Conservation (phyloP, 192 early-diverging fungal genomes). For the Backusella liffmaniae region DNA sequence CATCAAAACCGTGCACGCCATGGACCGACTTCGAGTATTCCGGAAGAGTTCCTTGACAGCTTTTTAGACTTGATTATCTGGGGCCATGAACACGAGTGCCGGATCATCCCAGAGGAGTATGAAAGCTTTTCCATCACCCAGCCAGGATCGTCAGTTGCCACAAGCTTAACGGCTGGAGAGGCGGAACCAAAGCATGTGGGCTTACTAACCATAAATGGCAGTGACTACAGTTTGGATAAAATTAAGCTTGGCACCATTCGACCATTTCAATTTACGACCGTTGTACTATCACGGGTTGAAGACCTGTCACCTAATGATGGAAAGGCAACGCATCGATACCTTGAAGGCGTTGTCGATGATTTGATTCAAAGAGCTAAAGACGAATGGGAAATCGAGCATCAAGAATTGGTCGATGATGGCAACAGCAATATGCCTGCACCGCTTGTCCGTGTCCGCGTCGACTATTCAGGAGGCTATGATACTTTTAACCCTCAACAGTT, state of each 20-base stretch:
- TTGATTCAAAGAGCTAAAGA: conserved; percentile 67
- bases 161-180: conserved; percentile 84
- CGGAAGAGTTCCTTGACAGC: conserved; percentile 77
- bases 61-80: conserved; percentile 88
- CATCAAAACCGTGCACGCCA: conserved; percentile 92
- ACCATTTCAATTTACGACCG: conserved; percentile 80
- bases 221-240: conserved; percentile 71
- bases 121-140: conserved; percentile 81
- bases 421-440: conserved; percentile 59
- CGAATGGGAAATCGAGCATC: conserved; percentile 44
- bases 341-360: conserved; percentile 57
- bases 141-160: conserved; percentile 92
- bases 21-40: conserved; percentile 82
- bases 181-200: conserved; percentile 62
- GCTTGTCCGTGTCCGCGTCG: conserved; percentile 81
- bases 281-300: conserved; percentile 54
- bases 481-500: conserved; percentile 87
- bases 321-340: conserved; percentile 49
- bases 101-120: conserved; percentile 72
- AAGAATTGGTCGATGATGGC: neutral
- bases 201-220: conserved; percentile 61
- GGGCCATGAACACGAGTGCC: conserved; percentile 98
- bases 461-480: conserved; percentile 82
- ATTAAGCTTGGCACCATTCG: conserved; percentile 78
- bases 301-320: conserved; percentile 53